phyloP scores from a whole-genome alignment of 345 rosid species.

The Euphorbia pulcherrima region DNA sequence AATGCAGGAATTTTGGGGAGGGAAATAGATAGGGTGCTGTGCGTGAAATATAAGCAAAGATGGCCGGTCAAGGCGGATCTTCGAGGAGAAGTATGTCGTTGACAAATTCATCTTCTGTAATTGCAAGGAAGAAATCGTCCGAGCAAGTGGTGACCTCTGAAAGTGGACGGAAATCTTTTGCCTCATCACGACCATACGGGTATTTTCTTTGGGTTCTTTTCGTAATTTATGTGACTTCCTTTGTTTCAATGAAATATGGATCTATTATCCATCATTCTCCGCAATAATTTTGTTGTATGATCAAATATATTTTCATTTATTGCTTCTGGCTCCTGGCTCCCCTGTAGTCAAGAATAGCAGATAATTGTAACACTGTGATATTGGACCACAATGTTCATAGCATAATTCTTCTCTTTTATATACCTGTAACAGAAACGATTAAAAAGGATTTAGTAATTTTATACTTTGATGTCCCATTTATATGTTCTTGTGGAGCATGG shows the following conservation, averaged over 20 bases:
- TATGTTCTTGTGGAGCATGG: background rate
- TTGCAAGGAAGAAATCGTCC: conserved; percentile 50
- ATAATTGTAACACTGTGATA: too few species aligned
- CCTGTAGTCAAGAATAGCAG: too few species aligned
- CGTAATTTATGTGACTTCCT: background rate
- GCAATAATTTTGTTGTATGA: background rate
- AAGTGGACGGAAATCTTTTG: conserved; percentile 49
- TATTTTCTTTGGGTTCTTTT: conserved; percentile 19
- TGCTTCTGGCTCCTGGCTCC: too few species aligned
- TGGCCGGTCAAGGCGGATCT: conserved; percentile 76
- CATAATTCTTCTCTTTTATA: too few species aligned
- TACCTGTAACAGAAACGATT: too few species aligned
- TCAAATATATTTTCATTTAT: too few species aligned
- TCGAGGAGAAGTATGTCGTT: conserved; percentile 63
- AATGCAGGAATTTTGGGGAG: background rate
- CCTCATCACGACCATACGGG: conserved; percentile 61
- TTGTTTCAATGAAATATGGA: background rate
- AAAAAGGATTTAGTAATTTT: background rate
- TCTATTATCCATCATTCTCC: background rate
- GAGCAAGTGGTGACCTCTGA: conserved; percentile 51
- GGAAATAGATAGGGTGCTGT: background rate
- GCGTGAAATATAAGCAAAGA: conserved; percentile 25
- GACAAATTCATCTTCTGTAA: too few species aligned
- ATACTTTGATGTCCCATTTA: background rate
- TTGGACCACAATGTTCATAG: too few species aligned